A percentile compares a stretch with the other conserved stretches of the same genome.
These are phyloP conservation scores for Lecanosticta acicola DNA, from an alignment of 2,329 filamentous ascomycete genomes.

Conservation along the genomic window DNA sequence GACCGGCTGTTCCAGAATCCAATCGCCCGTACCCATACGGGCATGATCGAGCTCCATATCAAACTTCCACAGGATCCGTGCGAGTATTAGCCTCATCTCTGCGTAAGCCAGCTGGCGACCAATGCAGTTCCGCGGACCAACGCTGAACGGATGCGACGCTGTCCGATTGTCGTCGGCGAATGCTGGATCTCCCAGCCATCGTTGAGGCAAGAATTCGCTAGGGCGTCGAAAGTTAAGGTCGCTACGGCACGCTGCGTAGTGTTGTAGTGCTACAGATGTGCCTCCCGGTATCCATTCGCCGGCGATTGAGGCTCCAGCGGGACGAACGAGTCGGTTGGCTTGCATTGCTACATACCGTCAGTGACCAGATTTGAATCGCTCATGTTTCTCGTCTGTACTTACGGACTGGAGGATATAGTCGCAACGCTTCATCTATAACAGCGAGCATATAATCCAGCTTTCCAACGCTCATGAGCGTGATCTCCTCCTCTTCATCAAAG, in stretches of 20 bases:
- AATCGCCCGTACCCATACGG: too few relatives aligned
- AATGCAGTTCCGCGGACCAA: constrained; percentile 18
- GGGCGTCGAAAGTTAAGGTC: constrained; percentile 17
- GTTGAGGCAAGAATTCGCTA: constrained; percentile 25
- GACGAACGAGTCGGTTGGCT: constrained; percentile 15
- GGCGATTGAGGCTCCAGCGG: constrained; percentile 14
- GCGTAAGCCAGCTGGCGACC: constrained; percentile 30
- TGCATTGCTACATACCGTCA: not conserved
- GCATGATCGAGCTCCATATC: constrained; percentile 6
- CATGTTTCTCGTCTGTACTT: too few relatives aligned
- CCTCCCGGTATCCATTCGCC: constrained; percentile 14
- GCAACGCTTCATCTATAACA: constrained; percentile 10
- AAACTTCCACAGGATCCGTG: constrained; percentile 6
- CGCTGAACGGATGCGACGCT: constrained; percentile 21
- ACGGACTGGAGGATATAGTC: constrained; percentile 11
- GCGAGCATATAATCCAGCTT: constrained; percentile 7
- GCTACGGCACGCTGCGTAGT: constrained; percentile 1
- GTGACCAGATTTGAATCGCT: too few relatives aligned
- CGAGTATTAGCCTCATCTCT: constrained; percentile 34
- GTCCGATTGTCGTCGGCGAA: constrained; percentile 19
- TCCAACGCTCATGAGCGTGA: constrained; percentile 31
- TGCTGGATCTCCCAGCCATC: constrained; percentile 22
- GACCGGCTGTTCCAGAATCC: too few relatives aligned
- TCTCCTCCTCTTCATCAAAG: constrained; percentile 31
- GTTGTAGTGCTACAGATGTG: constrained; percentile 5